Percentiles rank a stretch among this genome's conserved stretches.
Evolutionary conservation across 371 early-diverging fungal genomes (phyloP).

Genomic region (Choanephora cucurbitarum): DNA sequence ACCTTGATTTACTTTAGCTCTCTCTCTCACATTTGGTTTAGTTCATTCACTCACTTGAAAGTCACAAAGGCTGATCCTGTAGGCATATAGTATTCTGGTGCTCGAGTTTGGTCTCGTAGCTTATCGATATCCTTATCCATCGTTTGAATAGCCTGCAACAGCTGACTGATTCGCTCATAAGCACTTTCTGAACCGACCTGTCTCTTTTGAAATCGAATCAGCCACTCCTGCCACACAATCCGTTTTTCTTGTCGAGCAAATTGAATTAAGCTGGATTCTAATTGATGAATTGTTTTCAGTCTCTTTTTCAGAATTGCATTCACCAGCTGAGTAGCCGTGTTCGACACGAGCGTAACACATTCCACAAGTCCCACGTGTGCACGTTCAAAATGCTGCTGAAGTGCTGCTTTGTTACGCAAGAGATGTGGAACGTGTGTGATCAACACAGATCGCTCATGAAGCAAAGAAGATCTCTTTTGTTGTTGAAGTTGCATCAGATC

Average conservation of each 20-base stretch:
- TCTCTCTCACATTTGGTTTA: too few species aligned
- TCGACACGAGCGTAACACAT: constrained; percentile 39
- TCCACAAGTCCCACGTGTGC: constrained; percentile 45
- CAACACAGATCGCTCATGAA: constrained; percentile 30
- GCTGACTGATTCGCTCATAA: not conserved
- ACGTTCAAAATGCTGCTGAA: constrained; percentile 35
- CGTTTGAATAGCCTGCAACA: constrained; percentile 14
- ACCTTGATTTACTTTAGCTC: too few species aligned
- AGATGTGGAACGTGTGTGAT: constrained; percentile 42
- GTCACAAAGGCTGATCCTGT: constrained; percentile 67
- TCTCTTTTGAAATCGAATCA: constrained; percentile 1
- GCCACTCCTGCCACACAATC: constrained; percentile 7
- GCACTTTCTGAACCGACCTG: not conserved
- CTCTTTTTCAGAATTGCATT: constrained; percentile 23
- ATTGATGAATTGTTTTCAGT: constrained; percentile 20
- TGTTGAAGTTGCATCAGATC: constrained; percentile 31
- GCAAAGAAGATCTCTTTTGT: not conserved
- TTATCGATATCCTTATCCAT: constrained; percentile 32
- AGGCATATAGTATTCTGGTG: constrained; percentile 47
- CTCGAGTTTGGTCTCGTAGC: constrained; percentile 33
- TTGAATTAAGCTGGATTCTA: constrained; percentile 34
- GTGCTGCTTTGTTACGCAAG: constrained; percentile 35
- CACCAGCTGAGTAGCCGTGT: constrained; percentile 19
- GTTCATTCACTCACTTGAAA: constrained; percentile 48
- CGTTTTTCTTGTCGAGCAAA: constrained; percentile 14